Percentiles rank a stretch among this genome's conserved stretches.
Evolutionary conservation across 805 yeast genomes (phyloP).

Genomic region (Suhomyces xylopsoci): DNA sequence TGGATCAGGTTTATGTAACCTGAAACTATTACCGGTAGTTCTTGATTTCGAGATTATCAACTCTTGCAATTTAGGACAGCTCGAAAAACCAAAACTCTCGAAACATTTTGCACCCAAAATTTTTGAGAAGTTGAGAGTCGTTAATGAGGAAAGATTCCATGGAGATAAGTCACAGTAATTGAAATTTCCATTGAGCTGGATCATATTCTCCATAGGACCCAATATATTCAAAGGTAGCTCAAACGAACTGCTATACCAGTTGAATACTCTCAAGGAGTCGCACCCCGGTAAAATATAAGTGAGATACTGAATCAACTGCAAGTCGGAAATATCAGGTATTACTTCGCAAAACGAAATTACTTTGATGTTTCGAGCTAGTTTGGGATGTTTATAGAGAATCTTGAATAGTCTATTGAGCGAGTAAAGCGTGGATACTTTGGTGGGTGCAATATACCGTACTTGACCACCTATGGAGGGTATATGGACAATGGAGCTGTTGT

Average conservation of each 20-base stretch:
- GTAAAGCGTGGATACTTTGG: constrained; percentile 10
- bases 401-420: constrained; percentile 12
- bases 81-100: background rate
- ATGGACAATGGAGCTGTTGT: background rate
- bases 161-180: background rate
- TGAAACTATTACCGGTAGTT: background rate
- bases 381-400: background rate
- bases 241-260: constrained; percentile 6
- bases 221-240: constrained; percentile 3
- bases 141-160: background rate
- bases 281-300: constrained; percentile 4
- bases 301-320: constrained; percentile 5
- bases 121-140: constrained; percentile 3
- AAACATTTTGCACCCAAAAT: background rate
- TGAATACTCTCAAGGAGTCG: constrained; percentile 5
- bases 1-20: background rate
- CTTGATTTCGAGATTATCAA: constrained; percentile 3
- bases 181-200: constrained; percentile 6
- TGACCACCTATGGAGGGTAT: background rate
- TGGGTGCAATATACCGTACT: background rate
- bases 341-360: constrained; percentile 4
- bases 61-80: constrained; percentile 1
- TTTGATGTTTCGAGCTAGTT: constrained; percentile 1
- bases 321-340: constrained; percentile 11
- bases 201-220: background rate